A percentile compares a stretch with the other conserved stretches of the same genome.
Conservation (phyloP, 78 protist genomes). For the Carpediemonas membranifera region DNA sequence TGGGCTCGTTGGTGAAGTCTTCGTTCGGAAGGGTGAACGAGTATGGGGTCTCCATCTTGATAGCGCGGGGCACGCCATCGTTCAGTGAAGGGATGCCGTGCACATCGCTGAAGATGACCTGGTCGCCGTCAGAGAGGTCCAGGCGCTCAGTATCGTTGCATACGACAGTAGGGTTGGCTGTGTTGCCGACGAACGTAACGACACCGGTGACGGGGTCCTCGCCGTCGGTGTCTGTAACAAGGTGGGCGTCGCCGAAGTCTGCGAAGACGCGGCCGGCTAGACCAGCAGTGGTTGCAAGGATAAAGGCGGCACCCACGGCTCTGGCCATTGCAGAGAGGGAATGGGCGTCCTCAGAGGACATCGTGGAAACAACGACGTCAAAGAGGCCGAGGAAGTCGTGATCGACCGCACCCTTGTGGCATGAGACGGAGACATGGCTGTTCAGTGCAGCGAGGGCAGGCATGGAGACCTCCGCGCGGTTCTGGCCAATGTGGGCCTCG, state of each 20-base stretch:
- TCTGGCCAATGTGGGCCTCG: conserved; percentile 26
- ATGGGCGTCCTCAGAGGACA: background rate
- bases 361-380: conserved; percentile 7
- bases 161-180: too few relatives aligned
- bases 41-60: too few relatives aligned
- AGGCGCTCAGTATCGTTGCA: too few relatives aligned
- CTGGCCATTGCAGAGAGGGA: background rate
- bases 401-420: background rate
- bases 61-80: conserved; percentile 13
- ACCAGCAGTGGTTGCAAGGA: background rate
- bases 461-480: conserved; percentile 8
- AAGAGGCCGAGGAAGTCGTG: background rate
- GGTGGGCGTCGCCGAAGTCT: conserved; percentile 72
- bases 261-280: conserved; percentile 43
- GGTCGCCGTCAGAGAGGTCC: conserved; percentile 73
- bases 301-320: background rate
- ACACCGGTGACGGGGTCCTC: conserved; percentile 49
- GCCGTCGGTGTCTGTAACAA: conserved; percentile 66
- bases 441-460: conserved; percentile 20
- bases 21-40: background rate
- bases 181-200: too few relatives aligned
- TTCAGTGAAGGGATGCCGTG: conserved; percentile 77
- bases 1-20: background rate
- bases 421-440: conserved; percentile 6
- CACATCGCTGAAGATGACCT: conserved; percentile 66